phyloP scores from a whole-genome alignment of 441 rosid species.

The Biscutella laevigata region DNA sequence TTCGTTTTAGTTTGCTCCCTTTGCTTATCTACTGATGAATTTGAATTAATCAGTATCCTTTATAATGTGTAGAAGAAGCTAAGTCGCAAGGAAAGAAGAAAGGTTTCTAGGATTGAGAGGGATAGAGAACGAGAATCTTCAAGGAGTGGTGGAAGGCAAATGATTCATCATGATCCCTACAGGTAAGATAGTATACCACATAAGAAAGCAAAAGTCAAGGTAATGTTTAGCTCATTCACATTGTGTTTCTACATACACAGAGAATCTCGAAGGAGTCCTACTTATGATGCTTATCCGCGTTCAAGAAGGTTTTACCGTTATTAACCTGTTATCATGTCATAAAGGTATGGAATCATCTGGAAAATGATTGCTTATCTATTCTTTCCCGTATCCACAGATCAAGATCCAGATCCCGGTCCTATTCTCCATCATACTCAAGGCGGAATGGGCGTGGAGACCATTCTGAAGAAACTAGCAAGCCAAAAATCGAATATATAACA shows the following conservation, averaged over 20 bases:
- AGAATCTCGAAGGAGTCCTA: conserved; percentile 87
- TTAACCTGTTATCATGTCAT: neutral
- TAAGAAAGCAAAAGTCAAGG: neutral
- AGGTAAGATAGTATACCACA: conserved; percentile 35
- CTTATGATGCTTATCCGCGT: conserved; percentile 88
- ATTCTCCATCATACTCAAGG: conserved; percentile 71
- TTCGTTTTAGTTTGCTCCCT: neutral
- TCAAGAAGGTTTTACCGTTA: conserved; percentile 50
- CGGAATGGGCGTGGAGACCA: conserved; percentile 47
- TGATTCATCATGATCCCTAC: conserved; percentile 79
- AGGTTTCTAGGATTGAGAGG: conserved; percentile 84
- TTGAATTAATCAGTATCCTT: too few relatives aligned
- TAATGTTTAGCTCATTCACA: neutral
- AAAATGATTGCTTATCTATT: neutral
- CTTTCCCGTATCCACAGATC: conserved; percentile 33
- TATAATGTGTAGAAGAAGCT: conserved; percentile 90
- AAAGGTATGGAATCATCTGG: neutral
- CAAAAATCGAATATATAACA: conserved; percentile 82
- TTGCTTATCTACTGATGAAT: conserved; percentile 2
- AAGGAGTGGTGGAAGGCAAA: conserved; percentile 48
- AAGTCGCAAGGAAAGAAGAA: conserved; percentile 94
- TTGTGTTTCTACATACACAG: conserved; percentile 29
- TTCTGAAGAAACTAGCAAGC: conserved; percentile 57
- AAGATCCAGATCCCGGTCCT: conserved; percentile 75
- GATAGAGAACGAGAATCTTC: conserved; percentile 83